phyloP scores from a whole-genome alignment of 2,329 filamentous ascomycete genomes.

The Colletotrichum incanum region DNA sequence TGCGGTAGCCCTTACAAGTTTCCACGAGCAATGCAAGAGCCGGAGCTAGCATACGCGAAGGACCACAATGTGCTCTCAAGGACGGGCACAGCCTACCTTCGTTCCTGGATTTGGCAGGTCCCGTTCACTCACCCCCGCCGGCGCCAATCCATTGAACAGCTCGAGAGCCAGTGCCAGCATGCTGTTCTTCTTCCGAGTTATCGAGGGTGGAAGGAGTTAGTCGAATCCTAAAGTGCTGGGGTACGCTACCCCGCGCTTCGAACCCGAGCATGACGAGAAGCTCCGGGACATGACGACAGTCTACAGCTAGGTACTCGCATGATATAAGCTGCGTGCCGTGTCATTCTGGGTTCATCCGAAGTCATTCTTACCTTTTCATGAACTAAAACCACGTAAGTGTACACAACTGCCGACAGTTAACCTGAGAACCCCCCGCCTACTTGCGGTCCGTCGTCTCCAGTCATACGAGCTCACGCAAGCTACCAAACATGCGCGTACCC shows the following conservation, averaged over 20 bases:
- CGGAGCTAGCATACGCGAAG: neutral
- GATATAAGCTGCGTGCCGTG: neutral
- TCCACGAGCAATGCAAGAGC: neutral
- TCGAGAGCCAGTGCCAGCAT: neutral
- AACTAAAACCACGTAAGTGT: neutral
- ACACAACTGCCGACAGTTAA: neutral
- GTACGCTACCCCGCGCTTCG: conserved; percentile 10
- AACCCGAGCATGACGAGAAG: neutral
- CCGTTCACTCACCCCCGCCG: neutral
- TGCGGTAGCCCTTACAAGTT: neutral
- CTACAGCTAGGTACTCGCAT: neutral
- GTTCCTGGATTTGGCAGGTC: neutral
- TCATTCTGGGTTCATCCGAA: neutral
- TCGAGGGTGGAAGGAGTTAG: neutral
- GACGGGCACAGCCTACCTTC: neutral
- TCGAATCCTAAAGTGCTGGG: neutral
- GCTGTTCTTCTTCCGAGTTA: neutral
- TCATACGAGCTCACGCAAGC: neutral
- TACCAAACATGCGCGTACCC: conserved; percentile 26
- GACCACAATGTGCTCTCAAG: neutral
- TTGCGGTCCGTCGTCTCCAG: no score
- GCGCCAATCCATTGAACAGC: neutral
- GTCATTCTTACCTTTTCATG: no score
- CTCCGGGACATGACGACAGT: neutral
- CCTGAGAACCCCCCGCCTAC: neutral